Percentiles rank a stretch among this genome's conserved stretches.
Conservation (phyloP, 257 asterid species). For the Nicotiana benthamiana region DNA sequence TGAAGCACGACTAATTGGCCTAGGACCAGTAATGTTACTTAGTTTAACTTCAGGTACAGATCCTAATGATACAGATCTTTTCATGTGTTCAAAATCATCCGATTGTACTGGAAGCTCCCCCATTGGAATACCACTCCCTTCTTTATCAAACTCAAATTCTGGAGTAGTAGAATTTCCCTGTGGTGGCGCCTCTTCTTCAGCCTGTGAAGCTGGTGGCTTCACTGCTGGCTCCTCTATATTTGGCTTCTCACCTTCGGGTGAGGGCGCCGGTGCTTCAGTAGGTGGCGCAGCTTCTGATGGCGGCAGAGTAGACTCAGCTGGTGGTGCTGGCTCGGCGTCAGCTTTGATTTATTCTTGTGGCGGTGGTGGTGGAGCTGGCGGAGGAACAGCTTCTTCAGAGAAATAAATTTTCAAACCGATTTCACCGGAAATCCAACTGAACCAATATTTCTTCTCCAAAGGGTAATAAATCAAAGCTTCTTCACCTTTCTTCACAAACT, state of each 20-base stretch:
- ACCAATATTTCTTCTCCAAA: constrained; percentile 51
- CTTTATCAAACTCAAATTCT: constrained; percentile 7
- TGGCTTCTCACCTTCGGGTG: constrained; percentile 15
- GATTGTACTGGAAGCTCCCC: constrained; percentile 16
- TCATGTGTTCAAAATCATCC: constrained; percentile 23
- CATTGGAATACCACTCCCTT: constrained; percentile 7
- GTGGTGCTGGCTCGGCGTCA: constrained; percentile 9
- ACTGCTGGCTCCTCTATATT: constrained; percentile 20
- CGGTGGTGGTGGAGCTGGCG: constrained; percentile 34
- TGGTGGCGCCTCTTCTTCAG: constrained; percentile 18
- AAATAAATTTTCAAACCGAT: constrained; percentile 76
- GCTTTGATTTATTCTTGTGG: constrained; percentile 30
- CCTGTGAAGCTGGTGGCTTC: constrained; percentile 1
- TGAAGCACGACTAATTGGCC: constrained; percentile 61
- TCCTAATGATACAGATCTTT: constrained; percentile 43
- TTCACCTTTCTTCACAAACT: constrained; percentile 84
- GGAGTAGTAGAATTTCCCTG: constrained; percentile 11
- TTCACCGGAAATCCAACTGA: constrained; percentile 76
- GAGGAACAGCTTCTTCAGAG: constrained; percentile 36
- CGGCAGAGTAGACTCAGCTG: constrained; percentile 12
- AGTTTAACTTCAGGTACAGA: constrained; percentile 33
- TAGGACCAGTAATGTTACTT: constrained; percentile 38
- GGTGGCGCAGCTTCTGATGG: constrained; percentile 12
- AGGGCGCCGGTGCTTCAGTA: too few relatives aligned
- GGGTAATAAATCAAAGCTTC: constrained; percentile 80